Evolutionary conservation across 495 filamentous ascomycete species (phyloP).

Genomic region (Trichoderma asperelloides): DNA sequence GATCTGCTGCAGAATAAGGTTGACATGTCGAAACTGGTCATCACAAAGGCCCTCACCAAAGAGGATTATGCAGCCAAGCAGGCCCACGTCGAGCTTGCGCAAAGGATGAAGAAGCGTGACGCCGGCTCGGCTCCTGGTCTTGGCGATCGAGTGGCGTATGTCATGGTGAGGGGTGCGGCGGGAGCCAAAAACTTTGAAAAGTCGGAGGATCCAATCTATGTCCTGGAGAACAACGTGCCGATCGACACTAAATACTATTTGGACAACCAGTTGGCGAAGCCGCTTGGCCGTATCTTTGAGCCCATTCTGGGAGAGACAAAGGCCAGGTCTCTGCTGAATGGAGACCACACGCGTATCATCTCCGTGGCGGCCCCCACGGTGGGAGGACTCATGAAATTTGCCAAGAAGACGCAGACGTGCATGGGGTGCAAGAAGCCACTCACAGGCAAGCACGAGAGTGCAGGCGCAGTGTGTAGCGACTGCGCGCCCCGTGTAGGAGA

Average conservation of each 20-base stretch:
- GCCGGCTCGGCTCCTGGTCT: constrained; percentile 88
- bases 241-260: constrained; percentile 99
- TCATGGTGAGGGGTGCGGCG: constrained; percentile 86
- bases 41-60: constrained; percentile 94
- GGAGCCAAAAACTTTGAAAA: constrained; percentile 91
- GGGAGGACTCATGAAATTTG: constrained; percentile 95
- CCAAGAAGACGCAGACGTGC: constrained; percentile 94
- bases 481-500: constrained; percentile 81
- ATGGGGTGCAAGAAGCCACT: constrained; percentile 99
- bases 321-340: constrained; percentile 68
- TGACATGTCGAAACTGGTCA: constrained; percentile 98
- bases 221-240: constrained; percentile 93
- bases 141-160: constrained; percentile 95
- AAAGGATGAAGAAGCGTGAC: constrained; percentile 93
- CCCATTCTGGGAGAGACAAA: constrained; percentile 91
- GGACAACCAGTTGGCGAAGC: constrained; percentile 95
- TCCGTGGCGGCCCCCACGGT: constrained; percentile 80
- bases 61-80: constrained; percentile 75
- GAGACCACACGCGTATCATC: constrained; percentile 88
- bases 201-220: constrained; percentile 92
- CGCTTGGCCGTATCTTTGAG: constrained; percentile 91
- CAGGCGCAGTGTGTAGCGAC: constrained; percentile 79
- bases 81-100: constrained; percentile 88
- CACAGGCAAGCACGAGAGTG: constrained; percentile 62
- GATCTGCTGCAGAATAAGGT: constrained; percentile 95